phyloP scores from a whole-genome alignment of 768 basidiomycete genomes.

The Leccinellum luteum region DNA sequence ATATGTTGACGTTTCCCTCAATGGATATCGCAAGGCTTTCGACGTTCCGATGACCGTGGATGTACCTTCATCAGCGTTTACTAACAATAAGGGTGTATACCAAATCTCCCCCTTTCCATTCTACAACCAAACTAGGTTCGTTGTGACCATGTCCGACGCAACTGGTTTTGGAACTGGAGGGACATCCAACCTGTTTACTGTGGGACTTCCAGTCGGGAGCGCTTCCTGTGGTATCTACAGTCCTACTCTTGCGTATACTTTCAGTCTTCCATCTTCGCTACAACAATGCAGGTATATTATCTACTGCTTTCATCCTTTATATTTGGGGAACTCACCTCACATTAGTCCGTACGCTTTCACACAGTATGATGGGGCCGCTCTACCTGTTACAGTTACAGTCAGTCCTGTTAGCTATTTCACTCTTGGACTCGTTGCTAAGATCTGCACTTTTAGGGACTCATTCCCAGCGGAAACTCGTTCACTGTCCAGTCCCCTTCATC shows the following conservation, averaged over 20 bases:
- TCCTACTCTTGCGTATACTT: slow-evolving; percentile 45
- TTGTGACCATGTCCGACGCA: slow-evolving; percentile 70
- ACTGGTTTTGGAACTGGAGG: slow-evolving; percentile 70
- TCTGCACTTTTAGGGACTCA: slow-evolving; percentile 43
- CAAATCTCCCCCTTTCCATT: slow-evolving; percentile 44
- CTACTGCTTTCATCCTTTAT: not conserved
- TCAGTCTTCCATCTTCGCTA: slow-evolving; percentile 49
- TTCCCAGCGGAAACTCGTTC: slow-evolving; percentile 60
- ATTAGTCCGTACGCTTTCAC: slow-evolving; percentile 47
- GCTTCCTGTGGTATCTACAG: slow-evolving; percentile 47
- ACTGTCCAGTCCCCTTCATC: slow-evolving; percentile 39
- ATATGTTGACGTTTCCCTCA: slow-evolving; percentile 1
- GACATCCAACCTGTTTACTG: slow-evolving; percentile 45
- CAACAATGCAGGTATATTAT: slow-evolving; percentile 57
- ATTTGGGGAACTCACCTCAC: slow-evolving; percentile 4
- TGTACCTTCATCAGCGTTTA: slow-evolving; percentile 55
- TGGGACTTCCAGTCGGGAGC: slow-evolving; percentile 42
- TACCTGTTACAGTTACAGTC: slow-evolving; percentile 57
- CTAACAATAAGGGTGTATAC: slow-evolving; percentile 53
- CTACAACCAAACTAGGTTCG: slow-evolving; percentile 36
- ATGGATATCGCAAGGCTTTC: slow-evolving; percentile 42
- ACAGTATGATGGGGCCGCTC: slow-evolving; percentile 41
- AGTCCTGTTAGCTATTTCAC: slow-evolving; percentile 14
- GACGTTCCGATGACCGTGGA: slow-evolving; percentile 50
- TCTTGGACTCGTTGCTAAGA: not conserved